Conservation (phyloP, 1,284 basidiomycete species). For the Stygiomarasmius scandens region DNA sequence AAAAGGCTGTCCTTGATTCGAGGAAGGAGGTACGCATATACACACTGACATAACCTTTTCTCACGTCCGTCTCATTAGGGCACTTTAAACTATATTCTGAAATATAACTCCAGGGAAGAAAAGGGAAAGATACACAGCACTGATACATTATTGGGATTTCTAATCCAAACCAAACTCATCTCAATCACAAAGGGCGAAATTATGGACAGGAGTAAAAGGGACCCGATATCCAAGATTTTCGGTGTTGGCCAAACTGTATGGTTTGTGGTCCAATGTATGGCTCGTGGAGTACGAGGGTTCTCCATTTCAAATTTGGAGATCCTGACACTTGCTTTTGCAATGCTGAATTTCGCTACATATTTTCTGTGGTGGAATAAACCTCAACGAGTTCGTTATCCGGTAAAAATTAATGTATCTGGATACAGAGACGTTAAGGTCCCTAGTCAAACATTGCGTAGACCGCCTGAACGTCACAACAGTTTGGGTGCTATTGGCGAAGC, state of each 20-base stretch:
- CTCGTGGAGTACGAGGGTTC: neutral
- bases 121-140: no score
- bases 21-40: no score
- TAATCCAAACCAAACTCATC: neutral
- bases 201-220: neutral
- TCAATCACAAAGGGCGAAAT: neutral
- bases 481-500: no score
- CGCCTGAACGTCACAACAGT: no score
- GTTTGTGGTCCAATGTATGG: neutral
- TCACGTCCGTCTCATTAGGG: no score
- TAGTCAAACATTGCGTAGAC: no score
- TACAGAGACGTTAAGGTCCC: no score
- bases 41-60: no score
- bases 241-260: neutral
- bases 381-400: neutral
- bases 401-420: neutral
- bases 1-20: no score
- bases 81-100: no score
- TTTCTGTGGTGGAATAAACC: conserved; percentile 3
- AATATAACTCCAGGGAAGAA: no score
- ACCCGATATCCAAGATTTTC: neutral
- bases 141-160: no score
- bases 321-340: neutral
- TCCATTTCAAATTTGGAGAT: neutral
- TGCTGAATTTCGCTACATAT: neutral